These are phyloP conservation scores for Candida gorgasii DNA, from an alignment of 805 yeast species.

Conservation along the genomic window DNA sequence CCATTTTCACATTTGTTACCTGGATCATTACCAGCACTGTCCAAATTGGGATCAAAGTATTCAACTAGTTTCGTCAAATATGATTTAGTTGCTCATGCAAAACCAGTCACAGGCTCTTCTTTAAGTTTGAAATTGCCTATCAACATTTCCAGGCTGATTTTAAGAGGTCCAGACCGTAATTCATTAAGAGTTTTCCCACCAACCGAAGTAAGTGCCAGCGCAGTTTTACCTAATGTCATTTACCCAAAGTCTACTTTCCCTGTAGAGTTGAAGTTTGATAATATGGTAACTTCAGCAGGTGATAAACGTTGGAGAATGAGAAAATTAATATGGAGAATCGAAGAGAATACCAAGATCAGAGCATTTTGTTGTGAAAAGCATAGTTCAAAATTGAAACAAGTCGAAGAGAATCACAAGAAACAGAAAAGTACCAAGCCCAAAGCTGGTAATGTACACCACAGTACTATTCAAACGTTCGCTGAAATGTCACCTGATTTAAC, in stretches of 20 bases:
- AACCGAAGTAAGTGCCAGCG: constrained; percentile 83
- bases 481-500: constrained; percentile 15
- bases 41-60: constrained; percentile 57
- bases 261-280: constrained; percentile 78
- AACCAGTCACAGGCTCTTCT: constrained; percentile 25
- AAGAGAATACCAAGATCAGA: constrained; percentile 71
- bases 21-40: constrained; percentile 82
- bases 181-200: constrained; percentile 95
- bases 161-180: constrained; percentile 81
- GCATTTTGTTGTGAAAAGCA: constrained; percentile 62
- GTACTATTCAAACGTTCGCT: constrained; percentile 29
- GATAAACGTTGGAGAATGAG: constrained; percentile 89
- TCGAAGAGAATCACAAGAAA: constrained; percentile 39
- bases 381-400: constrained; percentile 44
- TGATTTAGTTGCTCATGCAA: constrained; percentile 67
- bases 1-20: constrained; percentile 91
- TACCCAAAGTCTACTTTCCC: constrained; percentile 88
- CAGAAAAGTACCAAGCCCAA: constrained; percentile 6
- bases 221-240: constrained; percentile 83
- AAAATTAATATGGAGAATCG: constrained; percentile 83
- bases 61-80: constrained; percentile 61
- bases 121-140: constrained; percentile 57
- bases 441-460: constrained; percentile 25
- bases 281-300: constrained; percentile 51
- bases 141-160: constrained; percentile 71